phyloP scores from a whole-genome alignment of 73 alveolate genomes.

The Paramecium biaurelia region DNA sequence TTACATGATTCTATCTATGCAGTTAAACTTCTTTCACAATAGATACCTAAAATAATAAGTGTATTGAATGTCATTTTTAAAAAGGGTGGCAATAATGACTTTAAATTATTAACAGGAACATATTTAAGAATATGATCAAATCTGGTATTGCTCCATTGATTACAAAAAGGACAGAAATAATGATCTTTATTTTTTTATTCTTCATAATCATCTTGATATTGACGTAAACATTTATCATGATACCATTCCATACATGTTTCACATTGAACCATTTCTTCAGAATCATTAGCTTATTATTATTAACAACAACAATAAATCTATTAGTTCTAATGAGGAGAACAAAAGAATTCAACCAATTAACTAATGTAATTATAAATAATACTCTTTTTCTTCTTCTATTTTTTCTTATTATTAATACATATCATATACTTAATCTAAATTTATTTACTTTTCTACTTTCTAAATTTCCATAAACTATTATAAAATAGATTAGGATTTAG shows the following conservation, averaged over 20 bases:
- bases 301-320: neutral
- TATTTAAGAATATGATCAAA: neutral
- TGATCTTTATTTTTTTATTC: neutral
- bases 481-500: neutral
- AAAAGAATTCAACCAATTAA: neutral
- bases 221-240: constrained; percentile 3
- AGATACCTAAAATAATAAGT: neutral
- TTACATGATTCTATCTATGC: neutral
- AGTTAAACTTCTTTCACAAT: constrained; percentile 6
- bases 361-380: neutral
- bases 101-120: neutral
- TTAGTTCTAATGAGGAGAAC: neutral
- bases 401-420: neutral
- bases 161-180: neutral
- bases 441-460: neutral
- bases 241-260: constrained; percentile 41
- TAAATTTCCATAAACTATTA: neutral
- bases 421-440: constrained; percentile 6
- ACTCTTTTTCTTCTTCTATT: constrained; percentile 43
- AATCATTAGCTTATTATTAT: neutral
- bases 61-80: neutral
- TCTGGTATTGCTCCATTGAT: neutral
- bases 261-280: constrained; percentile 22
- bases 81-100: neutral
- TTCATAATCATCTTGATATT: neutral